Evolutionary conservation across 768 basidiomycete species (phyloP).

Genomic region (Terana coerulea): DNA sequence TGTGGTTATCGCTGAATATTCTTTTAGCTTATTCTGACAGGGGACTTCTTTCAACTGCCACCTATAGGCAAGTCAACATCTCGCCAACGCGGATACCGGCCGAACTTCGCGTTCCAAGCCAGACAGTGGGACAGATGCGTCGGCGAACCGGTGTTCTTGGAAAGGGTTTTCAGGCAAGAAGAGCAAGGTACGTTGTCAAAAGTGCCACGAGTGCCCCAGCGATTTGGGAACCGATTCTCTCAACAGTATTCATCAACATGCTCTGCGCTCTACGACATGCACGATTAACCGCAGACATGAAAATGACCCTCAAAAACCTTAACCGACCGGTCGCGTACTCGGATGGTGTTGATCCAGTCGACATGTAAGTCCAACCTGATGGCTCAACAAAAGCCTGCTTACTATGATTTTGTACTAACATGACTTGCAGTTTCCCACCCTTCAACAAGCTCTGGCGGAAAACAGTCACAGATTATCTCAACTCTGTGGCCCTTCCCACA

Average conservation of each 20-base stretch:
- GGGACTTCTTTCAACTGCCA: conserved; percentile 89
- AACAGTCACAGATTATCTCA: conserved; percentile 1
- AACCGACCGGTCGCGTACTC: conserved; percentile 53
- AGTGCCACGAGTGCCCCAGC: background rate
- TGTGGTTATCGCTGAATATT: background rate
- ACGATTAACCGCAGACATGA: conserved; percentile 39
- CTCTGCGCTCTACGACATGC: conserved; percentile 85
- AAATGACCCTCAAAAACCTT: conserved; percentile 48
- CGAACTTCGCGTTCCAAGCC: conserved; percentile 78
- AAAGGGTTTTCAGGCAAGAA: conserved; percentile 83
- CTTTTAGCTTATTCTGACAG: conserved; percentile 68
- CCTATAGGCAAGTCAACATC: conserved; percentile 56
- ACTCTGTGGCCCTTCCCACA: conserved; percentile 19
- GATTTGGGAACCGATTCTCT: background rate
- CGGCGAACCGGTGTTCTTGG: conserved; percentile 49
- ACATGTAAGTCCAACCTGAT: conserved; percentile 67
- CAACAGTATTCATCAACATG: conserved; percentile 65
- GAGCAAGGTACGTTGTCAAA: conserved; percentile 53
- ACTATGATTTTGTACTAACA: no score
- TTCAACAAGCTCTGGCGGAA: no score
- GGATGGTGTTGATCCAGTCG: conserved; percentile 78
- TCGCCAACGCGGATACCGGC: conserved; percentile 43
- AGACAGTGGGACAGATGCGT: conserved; percentile 68
- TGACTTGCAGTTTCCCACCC: no score
- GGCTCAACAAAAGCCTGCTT: no score